Evolutionary conservation across 2,329 filamentous ascomycete genomes (phyloP), one percentile per base, ranked within the genome.

Genomic region (Exophiala spinifera): DNA sequence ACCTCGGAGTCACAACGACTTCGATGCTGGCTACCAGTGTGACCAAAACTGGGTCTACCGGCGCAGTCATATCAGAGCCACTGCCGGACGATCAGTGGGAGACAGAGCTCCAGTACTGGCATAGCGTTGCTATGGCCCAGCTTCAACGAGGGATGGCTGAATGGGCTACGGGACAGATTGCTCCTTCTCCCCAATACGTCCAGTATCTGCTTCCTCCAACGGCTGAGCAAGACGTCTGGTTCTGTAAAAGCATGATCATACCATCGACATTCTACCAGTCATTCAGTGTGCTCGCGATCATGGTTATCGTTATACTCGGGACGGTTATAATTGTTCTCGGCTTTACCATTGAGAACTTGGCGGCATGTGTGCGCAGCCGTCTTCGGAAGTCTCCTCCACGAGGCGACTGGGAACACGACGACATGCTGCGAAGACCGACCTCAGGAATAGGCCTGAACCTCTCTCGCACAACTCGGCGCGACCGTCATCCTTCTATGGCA

Each of bases 21-120:
- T 50, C 56, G 17, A 23, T 60, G 23, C 31, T 57, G 28, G 57
- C 55, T 14, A 58, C 37, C 39, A 62, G 48, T 45, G 19, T 7
- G 28, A 52, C 49, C 1, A 3, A 25, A 2, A 17, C 33, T 13
- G 57, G 55, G 4, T 34, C 7, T 4, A 49, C 31, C 15, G 53
- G 54, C 7, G 37, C 40, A 7, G 46, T 55, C 3, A 14, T 62
- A 19, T 57, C 59, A 11, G 36, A 7, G 14, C 17, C 43, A 28
- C 28, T 62, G 44, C 59, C 60, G 3, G 45, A 50, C 20, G 39
- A 58, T 20, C 60, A 62, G 44, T 62, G 58, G 58, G 33, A 51
- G 33, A 40, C 15, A 6, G 58, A 62, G 25, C 19, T 62, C 10
- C 34, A 46, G 17, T 60, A 53, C 39, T 62, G 56, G 53, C 51